A percentile compares a stretch with the other conserved stretches of the same genome.
Evolutionary conservation across 2,329 filamentous ascomycete species (phyloP).

Genomic region (Fusarium tricinctum): DNA sequence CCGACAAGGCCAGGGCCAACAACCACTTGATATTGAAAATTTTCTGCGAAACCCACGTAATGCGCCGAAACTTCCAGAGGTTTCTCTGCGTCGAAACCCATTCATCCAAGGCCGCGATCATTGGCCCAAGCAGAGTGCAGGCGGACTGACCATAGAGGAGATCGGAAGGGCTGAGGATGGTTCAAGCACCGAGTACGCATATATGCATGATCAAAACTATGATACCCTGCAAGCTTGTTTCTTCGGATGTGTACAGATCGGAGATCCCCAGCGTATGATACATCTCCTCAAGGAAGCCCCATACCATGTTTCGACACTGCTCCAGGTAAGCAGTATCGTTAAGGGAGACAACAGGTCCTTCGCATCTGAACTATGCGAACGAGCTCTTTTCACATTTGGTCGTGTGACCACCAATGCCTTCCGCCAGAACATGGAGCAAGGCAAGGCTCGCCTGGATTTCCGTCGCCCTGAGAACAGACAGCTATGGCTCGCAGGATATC

Average conservation of each 20-base stretch:
- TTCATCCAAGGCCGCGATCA: conserved; percentile 90
- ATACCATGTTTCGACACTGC: conserved; percentile 93
- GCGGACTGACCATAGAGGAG: conserved; percentile 85
- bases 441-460: conserved; percentile 86
- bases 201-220: conserved; percentile 81
- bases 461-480: conserved; percentile 88
- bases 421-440: conserved; percentile 78
- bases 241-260: conserved; percentile 83
- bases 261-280: conserved; percentile 86
- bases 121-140: conserved; percentile 84
- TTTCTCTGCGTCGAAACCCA: conserved; percentile 81
- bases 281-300: conserved; percentile 72
- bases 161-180: conserved; percentile 62
- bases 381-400: conserved; percentile 94
- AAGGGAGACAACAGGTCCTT: conserved; percentile 92
- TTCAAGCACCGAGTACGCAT: conserved; percentile 77
- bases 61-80: conserved; percentile 73
- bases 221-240: conserved; percentile 82
- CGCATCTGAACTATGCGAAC: conserved; percentile 88
- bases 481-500: conserved; percentile 89
- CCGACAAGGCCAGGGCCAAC: conserved; percentile 55
- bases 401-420: conserved; percentile 88
- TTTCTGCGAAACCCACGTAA: conserved; percentile 68
- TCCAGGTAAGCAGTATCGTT: conserved; percentile 92
- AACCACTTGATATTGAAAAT: conserved; percentile 70